Conservation (phyloP, 2,329 filamentous ascomycete species). For the Xylaria sp. region DNA sequence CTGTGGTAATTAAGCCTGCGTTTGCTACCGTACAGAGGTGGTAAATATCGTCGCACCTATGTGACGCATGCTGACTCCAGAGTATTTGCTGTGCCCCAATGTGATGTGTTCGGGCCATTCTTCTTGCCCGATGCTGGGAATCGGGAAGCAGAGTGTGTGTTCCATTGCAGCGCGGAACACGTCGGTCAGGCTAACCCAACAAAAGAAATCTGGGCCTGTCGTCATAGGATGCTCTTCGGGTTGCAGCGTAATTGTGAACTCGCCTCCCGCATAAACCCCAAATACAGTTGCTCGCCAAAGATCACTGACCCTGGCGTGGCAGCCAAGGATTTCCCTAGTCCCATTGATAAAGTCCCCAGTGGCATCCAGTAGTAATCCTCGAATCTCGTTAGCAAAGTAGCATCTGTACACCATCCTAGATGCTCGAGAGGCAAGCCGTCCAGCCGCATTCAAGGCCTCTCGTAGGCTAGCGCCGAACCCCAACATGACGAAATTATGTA, state of each 20-base stretch:
- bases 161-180: constrained; percentile 32
- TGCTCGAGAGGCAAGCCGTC: constrained; percentile 25
- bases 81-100: constrained; percentile 21
- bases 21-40: constrained; percentile 20
- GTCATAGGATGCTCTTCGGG: constrained; percentile 25
- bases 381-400: constrained; percentile 25
- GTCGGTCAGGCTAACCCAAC: constrained; percentile 24
- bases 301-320: constrained; percentile 12
- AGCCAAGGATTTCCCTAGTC: constrained; percentile 16
- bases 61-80: constrained; percentile 29
- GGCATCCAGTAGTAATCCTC: constrained; percentile 20
- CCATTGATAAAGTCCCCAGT: constrained; percentile 14
- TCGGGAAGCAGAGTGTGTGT: constrained; percentile 26
- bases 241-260: constrained; percentile 30
- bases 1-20: constrained; percentile 29
- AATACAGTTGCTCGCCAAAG: constrained; percentile 25
- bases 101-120: constrained; percentile 30
- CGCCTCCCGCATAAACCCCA: constrained; percentile 32
- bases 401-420: constrained; percentile 35
- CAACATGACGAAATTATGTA: constrained; percentile 9
- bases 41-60: constrained; percentile 21
- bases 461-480: constrained; percentile 2
- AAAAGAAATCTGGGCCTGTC: constrained; percentile 22
- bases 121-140: constrained; percentile 28
- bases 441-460: constrained; percentile 14